phyloP scores from a whole-genome alignment of 768 basidiomycete species.

The Suillus plorans region DNA sequence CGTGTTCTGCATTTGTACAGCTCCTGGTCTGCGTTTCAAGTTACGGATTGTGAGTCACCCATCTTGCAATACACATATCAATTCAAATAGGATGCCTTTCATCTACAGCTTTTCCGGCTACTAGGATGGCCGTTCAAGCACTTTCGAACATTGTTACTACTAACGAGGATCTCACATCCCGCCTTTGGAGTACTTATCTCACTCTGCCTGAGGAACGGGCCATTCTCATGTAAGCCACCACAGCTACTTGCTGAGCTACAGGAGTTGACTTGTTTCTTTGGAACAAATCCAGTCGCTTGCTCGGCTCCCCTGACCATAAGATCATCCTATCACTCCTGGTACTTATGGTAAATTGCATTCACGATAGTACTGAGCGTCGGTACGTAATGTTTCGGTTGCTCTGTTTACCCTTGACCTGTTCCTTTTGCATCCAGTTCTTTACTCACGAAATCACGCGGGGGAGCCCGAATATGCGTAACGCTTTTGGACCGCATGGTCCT shows the following conservation, averaged over 20 bases:
- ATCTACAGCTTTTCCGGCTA: conserved; percentile 54
- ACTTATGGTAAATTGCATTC: conserved; percentile 71
- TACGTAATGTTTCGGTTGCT: conserved; percentile 33
- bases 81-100: not conserved
- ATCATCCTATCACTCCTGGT: conserved; percentile 64
- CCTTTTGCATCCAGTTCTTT: conserved; percentile 23
- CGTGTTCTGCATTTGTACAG: conserved; percentile 70
- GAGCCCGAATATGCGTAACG: conserved; percentile 62
- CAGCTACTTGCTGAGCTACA: conserved; percentile 4
- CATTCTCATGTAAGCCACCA: conserved; percentile 64
- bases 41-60: conserved; percentile 49
- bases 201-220: conserved; percentile 70
- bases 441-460: conserved; percentile 52
- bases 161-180: conserved; percentile 56
- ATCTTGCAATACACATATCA: not conserved
- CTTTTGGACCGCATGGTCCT: conserved; percentile 73
- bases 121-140: conserved; percentile 71
- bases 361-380: conserved; percentile 56
- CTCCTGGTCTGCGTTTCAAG: conserved; percentile 70
- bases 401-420: not conserved
- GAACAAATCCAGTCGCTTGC: conserved; percentile 44
- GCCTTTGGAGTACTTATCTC: conserved; percentile 65
- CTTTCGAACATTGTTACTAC: conserved; percentile 84
- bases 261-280: conserved; percentile 3
- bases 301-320: conserved; percentile 63